Conservation (phyloP, 2,329 filamentous ascomycete species). For the Emmonsiellopsis sp. region DNA sequence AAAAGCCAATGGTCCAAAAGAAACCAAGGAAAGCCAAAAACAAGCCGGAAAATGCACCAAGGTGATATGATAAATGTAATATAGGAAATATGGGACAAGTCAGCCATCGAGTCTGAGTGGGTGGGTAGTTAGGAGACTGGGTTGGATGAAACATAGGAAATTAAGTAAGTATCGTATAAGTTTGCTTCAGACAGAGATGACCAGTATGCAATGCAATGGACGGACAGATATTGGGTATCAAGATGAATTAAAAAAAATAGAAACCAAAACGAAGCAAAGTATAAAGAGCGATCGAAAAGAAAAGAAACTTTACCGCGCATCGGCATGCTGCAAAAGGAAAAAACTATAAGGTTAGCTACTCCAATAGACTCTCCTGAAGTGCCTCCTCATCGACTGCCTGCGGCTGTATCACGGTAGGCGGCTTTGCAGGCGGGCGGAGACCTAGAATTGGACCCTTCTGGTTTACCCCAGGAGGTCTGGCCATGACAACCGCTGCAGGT, state of each 20-base stretch:
- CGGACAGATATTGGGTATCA: background rate
- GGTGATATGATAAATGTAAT: too few species aligned
- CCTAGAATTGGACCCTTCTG: constrained; percentile 66
- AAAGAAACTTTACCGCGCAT: background rate
- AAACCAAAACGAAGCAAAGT: background rate
- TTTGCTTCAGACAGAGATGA: background rate
- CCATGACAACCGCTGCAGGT: constrained; percentile 21
- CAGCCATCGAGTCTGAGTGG: too few species aligned
- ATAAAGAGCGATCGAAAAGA: background rate
- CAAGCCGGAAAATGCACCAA: too few species aligned
- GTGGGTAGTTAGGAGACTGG: too few species aligned
- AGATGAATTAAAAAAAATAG: background rate
- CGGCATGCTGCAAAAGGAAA: background rate
- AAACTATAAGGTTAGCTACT: constrained; percentile 17
- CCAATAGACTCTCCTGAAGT: constrained; percentile 50
- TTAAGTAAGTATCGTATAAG: background rate
- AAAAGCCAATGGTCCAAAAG: too few species aligned
- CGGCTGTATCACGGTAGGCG: constrained; percentile 49
- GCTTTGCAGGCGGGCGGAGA: constrained; percentile 49
- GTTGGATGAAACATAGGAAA: background rate
- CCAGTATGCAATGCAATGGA: background rate
- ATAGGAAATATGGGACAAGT: too few species aligned
- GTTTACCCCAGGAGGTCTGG: constrained; percentile 63
- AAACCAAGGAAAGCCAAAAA: too few species aligned
- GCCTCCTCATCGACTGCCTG: constrained; percentile 51